These are phyloP conservation scores for Penicillium hesseltinei DNA, from an alignment of 2,329 filamentous ascomycete genomes.

Conservation along the genomic window DNA sequence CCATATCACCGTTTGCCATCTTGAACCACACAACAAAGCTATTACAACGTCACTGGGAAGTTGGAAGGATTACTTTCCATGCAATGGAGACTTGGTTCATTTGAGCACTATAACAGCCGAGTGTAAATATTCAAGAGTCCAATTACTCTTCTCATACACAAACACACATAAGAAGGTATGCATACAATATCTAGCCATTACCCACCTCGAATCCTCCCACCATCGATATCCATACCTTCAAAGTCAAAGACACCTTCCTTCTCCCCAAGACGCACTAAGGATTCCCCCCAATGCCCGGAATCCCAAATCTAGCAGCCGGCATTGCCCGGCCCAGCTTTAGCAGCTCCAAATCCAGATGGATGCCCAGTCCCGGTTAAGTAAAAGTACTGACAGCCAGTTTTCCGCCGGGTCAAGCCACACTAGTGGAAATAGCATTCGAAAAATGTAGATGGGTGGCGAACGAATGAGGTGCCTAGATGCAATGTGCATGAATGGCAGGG, in stretches of 20 bases:
- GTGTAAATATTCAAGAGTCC: too few relatives aligned
- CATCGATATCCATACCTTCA: too few relatives aligned
- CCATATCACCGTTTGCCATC: neutral
- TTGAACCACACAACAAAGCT: neutral
- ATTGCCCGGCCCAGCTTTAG: neutral
- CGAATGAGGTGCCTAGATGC: neutral
- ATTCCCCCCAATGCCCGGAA: too few relatives aligned
- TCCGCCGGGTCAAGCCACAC: neutral
- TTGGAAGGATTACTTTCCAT: neutral
- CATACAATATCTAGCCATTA: neutral
- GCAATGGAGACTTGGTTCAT: neutral
- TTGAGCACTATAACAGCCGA: neutral
- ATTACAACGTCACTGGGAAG: neutral
- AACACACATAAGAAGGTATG: neutral
- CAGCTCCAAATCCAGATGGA: neutral
- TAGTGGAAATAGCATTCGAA: neutral
- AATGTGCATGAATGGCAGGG: neutral
- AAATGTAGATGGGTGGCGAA: neutral
- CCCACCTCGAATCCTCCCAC: neutral
- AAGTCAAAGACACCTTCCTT: too few relatives aligned
- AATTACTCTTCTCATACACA: neutral
- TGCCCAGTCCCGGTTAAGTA: neutral
- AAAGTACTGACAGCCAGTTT: neutral
- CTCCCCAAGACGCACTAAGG: too few relatives aligned
- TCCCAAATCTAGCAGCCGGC: neutral